phyloP scores from a whole-genome alignment of 176 grass and related monocot species.

The Hyparrhenia diplandra region DNA sequence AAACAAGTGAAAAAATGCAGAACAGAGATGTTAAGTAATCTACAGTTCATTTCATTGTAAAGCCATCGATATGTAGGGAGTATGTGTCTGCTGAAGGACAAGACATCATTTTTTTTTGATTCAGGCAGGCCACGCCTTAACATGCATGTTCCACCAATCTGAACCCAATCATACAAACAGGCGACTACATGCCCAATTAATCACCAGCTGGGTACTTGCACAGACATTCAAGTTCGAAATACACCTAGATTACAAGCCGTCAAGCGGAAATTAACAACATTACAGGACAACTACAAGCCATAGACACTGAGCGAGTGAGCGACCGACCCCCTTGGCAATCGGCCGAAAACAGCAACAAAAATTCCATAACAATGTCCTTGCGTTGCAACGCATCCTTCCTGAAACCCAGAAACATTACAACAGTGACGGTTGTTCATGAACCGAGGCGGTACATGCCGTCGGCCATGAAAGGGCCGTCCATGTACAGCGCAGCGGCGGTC shows the following conservation, averaged over 20 bases:
- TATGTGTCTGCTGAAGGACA: not conserved
- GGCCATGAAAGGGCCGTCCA: constrained; percentile 58
- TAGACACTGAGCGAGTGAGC: not conserved
- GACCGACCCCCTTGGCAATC: constrained; percentile 11
- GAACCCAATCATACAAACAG: constrained; percentile 31
- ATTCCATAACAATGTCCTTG: constrained; percentile 37
- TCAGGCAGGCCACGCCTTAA: constrained; percentile 19
- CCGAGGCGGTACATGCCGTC: constrained; percentile 60
- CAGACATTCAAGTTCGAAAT: constrained; percentile 8
- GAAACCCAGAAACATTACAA: constrained; percentile 18
- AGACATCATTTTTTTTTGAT: not conserved
- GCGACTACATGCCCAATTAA: constrained; percentile 7
- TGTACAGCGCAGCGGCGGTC: constrained; percentile 38
- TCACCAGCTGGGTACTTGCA: not conserved
- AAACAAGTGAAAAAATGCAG: not conserved
- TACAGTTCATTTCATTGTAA: not conserved
- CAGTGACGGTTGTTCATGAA: not conserved
- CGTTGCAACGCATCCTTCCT: constrained; percentile 23
- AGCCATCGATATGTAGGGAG: not conserved
- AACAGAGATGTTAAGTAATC: not conserved
- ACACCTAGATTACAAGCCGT: constrained; percentile 40
- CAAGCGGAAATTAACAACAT: constrained; percentile 26
- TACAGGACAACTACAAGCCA: constrained; percentile 53
- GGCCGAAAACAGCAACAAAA: constrained; percentile 1
- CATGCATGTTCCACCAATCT: constrained; percentile 12